Base-by-base conservation (phyloP, 257 asterid genomes). In the Solanum virginianum region DNA sequence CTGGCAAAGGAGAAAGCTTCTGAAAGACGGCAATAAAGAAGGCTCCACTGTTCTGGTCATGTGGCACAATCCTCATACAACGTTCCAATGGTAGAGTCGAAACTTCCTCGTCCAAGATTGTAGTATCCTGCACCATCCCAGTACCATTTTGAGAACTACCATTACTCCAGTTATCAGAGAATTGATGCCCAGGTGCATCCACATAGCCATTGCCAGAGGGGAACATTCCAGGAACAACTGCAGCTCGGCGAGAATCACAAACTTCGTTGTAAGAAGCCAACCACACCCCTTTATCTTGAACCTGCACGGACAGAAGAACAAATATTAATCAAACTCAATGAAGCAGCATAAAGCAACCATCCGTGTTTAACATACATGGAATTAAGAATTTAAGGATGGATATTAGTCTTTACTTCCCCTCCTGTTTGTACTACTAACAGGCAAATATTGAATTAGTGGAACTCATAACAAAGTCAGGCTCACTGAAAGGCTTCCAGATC, bases 21-120 rank as follows among this genome's bases (percentile, higher is more conserved):
- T 90, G 95, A 82, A 97, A 89, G 80, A 97, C 97, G 77, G 99
- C 99, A 90, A 97, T 89, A 88, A 97, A 97, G 92, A 97, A 97
- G 65, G 99, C 98, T 88, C 99, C 99, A 32, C 98, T 94, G 88
- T 97, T 93, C 89, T 97, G 97, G 88, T 97, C 98, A 89, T 97
- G 98, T 85, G 98, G 98, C 83, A 94, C 98, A 85, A 97, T 94
- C 93, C 98, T 91, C 98, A 97, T 92, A 89, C 99, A 95, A 75
- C 85, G 98, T 88, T 95, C 98, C 83, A 97, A 86, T 80, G 99
- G 99, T 60, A 97, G 85, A 85, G 84, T 91, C 18, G 98, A 92
- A 85, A 93, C 91, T 91, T 96, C 98, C 87, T 92, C 94, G 81
- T 91, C 97, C 86, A 79, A 63, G 82, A 47, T 88, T 79, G 84